These are phyloP conservation scores for Puccinia brachypodii DNA, from an alignment of 1,284 basidiomycete genomes.

Conservation along the genomic window DNA sequence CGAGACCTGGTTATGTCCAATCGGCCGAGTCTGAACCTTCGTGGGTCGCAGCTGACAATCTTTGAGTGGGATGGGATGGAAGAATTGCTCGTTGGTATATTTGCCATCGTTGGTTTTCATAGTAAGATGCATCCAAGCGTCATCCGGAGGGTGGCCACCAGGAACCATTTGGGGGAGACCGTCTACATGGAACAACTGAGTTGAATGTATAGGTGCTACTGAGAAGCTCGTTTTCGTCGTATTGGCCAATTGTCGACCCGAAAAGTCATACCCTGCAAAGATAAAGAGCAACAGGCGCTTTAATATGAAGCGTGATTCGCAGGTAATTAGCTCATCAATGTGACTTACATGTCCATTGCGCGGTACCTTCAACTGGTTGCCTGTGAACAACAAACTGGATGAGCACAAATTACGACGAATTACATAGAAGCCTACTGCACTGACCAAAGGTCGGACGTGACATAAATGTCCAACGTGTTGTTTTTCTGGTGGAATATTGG, in stretches of 20 bases:
- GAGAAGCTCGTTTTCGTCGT: slow-evolving; percentile 59
- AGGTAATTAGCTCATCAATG: neutral
- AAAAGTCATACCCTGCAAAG: slow-evolving; percentile 62
- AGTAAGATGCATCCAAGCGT: slow-evolving; percentile 64
- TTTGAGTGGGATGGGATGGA: slow-evolving; percentile 63
- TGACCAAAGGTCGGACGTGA: slow-evolving; percentile 62
- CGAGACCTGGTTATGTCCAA: slow-evolving; percentile 56
- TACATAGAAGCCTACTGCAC: neutral
- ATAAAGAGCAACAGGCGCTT: neutral
- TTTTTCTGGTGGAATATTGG: slow-evolving; percentile 63
- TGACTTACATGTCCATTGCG: slow-evolving; percentile 61
- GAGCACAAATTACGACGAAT: neutral
- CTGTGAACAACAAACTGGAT: neutral
- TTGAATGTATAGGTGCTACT: slow-evolving; percentile 63
- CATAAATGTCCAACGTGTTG: slow-evolving; percentile 62
- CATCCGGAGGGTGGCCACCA: slow-evolving; percentile 58
- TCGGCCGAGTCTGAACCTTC: neutral
- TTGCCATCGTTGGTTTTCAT: slow-evolving; percentile 58
- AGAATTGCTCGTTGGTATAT: slow-evolving; percentile 64
- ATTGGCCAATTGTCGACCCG: slow-evolving; percentile 60
- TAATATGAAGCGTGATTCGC: neutral
- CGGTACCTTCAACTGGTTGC: slow-evolving; percentile 62
- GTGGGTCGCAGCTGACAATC: slow-evolving; percentile 62
- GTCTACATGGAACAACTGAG: slow-evolving; percentile 59
- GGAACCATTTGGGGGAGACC: slow-evolving; percentile 56